phyloP scores from a whole-genome alignment of 768 basidiomycete species.

The Boletus vermiculosoides region DNA sequence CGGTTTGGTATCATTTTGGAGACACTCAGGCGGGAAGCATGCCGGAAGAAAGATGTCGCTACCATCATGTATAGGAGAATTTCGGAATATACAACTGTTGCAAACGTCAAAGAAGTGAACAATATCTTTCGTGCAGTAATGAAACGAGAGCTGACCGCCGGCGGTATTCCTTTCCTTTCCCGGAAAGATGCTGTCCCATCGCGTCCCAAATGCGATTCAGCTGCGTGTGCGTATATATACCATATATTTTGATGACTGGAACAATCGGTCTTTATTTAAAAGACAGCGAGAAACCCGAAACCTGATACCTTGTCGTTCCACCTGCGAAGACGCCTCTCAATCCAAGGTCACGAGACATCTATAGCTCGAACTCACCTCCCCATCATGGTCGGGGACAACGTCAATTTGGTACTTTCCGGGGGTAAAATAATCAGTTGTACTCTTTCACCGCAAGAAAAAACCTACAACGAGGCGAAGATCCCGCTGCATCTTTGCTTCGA shows the following conservation, averaged over 20 bases:
- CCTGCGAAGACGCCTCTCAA: constrained; percentile 26
- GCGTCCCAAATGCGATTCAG: constrained; percentile 48
- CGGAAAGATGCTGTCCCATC: constrained; percentile 40
- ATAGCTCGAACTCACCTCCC: constrained; percentile 21
- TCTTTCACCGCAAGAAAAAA: background rate
- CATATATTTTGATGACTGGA: constrained; percentile 48
- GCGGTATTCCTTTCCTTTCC: constrained; percentile 52
- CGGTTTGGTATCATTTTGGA: constrained; percentile 14
- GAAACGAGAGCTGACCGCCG: constrained; percentile 37
- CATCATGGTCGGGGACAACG: constrained; percentile 38
- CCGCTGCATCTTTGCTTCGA: constrained; percentile 64
- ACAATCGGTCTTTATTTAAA: background rate
- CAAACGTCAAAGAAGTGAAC: background rate
- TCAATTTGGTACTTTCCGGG: constrained; percentile 47
- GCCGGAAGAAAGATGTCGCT: constrained; percentile 50
- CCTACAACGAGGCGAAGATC: constrained; percentile 52
- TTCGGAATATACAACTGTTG: constrained; percentile 47
- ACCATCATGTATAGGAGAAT: constrained; percentile 31
- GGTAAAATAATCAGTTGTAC: constrained; percentile 5
- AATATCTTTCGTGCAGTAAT: background rate
- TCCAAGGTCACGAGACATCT: background rate
- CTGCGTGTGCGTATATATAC: constrained; percentile 49
- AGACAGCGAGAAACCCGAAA: background rate
- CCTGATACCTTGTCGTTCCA: constrained; percentile 40
- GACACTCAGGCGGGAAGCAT: constrained; percentile 43